Conservation (phyloP, 768 basidiomycete genomes). For the Tylopilus balloui region DNA sequence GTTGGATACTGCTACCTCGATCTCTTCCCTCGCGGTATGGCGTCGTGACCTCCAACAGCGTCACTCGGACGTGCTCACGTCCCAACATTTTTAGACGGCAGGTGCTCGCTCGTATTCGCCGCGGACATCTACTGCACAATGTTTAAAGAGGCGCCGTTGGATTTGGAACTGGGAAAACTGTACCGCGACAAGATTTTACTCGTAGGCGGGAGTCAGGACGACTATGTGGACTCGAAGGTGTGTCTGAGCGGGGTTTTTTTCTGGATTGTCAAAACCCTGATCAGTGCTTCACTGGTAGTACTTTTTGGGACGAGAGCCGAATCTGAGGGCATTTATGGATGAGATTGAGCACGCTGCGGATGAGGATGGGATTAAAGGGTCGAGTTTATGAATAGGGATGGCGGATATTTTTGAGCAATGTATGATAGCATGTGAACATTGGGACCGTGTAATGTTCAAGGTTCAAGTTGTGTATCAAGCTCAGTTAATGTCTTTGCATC, state of each 20-base stretch:
- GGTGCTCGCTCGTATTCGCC: conserved; percentile 70
- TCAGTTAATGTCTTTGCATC: no score
- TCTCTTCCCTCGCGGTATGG: conserved; percentile 74
- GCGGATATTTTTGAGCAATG: no score
- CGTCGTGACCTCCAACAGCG: not conserved
- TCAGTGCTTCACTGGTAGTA: not conserved
- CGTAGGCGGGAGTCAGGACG: conserved; percentile 71
- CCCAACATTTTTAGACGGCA: conserved; percentile 45
- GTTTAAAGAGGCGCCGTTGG: conserved; percentile 77
- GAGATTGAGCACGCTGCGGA: not conserved
- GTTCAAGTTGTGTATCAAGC: no score
- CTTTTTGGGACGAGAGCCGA: not conserved
- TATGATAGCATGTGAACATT: no score
- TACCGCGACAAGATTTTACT: conserved; percentile 76
- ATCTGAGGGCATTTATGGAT: not conserved
- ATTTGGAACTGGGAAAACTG: conserved; percentile 55
- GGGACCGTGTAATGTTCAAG: no score
- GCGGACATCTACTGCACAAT: conserved; percentile 64
- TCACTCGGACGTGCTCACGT: not conserved
- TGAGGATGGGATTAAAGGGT: no score
- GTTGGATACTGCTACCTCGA: conserved; percentile 89
- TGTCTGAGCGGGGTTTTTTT: not conserved
- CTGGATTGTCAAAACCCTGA: no score
- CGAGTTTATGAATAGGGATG: no score
- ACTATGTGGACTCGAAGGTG: conserved; percentile 71